Evolutionary conservation across 306 rosid genomes (phyloP), one percentile per base, ranked within the genome.

Genomic region (Astragalus glycyphyllos): DNA sequence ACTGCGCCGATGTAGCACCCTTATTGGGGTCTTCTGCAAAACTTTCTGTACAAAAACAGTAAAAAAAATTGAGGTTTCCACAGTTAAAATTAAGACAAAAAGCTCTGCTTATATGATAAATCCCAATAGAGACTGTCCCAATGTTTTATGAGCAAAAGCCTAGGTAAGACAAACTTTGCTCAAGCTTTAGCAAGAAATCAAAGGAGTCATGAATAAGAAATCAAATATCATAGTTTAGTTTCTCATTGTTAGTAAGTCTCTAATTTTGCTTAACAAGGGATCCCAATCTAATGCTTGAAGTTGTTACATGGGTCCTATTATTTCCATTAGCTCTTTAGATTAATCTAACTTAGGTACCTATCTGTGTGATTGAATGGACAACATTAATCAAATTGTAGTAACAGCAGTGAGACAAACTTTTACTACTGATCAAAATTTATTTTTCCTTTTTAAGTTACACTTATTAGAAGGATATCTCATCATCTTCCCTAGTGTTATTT

Each of bases 1-100:
- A 83, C 99, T 94, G 46, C 97, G 92, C 34, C 97, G 95, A 77
- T 94, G 97, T 61, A 94, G 90, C 83, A 94, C 99, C 80, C 97
- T 89, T 77, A 94, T 71, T 26, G 99, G 99, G 35, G 99, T 94
- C 73, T 82, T 86, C 75, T 94, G 99, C 87, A 86, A 53, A 77
- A 90, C 81, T 82, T 77, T 65, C 99, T 94, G 86, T 20, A 37
- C 34, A 59, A 76, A 75, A 42, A 81, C 31, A 56, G 3, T 0
- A 58, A 20, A 40, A 58, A 26, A 58, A 5, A 1, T 5, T 45
- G 31, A 10, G 26, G 13, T 58, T 50, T 34, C 64, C 47, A 14
- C 5, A 47, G 42, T 78, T 10, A 69, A 12, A 55, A n/a, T 15
- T 63, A 38, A 56, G 16, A 57, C 16, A 44, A 46, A 67, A 66